These are phyloP conservation scores for Apostasia shenzhenica DNA, from an alignment of 106 monocot genomes.

Conservation along the genomic window DNA sequence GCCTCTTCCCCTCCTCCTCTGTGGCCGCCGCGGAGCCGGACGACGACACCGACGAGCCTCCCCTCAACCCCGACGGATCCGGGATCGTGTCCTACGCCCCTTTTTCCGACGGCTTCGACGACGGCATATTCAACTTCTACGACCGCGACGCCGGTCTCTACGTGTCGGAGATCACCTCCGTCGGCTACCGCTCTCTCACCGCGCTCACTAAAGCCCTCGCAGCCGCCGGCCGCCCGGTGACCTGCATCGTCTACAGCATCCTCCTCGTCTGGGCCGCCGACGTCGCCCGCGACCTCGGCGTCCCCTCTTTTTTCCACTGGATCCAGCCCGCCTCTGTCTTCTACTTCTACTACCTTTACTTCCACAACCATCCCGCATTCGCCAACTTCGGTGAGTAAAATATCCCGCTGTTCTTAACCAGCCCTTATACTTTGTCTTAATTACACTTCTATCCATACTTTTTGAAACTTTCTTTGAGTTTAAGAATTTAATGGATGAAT, in stretches of 20 bases:
- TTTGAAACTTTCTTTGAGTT: too few species aligned
- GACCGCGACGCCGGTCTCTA: not conserved
- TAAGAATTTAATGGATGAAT: too few species aligned
- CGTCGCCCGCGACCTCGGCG: conserved; percentile 32
- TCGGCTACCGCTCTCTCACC: conserved; percentile 16
- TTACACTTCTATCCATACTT: too few species aligned
- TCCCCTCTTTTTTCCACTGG: conserved; percentile 52
- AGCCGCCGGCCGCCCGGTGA: conserved; percentile 26
- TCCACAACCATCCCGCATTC: conserved; percentile 25
- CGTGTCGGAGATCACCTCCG: conserved; percentile 5
- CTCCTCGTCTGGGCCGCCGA: conserved; percentile 41
- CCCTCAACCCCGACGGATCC: conserved; percentile 3
- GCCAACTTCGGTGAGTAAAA: conserved; percentile 5
- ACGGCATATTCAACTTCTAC: not conserved
- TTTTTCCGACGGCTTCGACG: conserved; percentile 58
- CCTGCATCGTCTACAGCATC: conserved; percentile 37
- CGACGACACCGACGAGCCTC: not conserved
- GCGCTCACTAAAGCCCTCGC: conserved; percentile 14
- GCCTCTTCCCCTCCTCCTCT: conserved; percentile 33
- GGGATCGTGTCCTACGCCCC: conserved; percentile 41
- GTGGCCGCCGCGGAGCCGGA: conserved; percentile 1
- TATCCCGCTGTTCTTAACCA: conserved; percentile 14
- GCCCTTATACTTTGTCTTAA: not conserved
- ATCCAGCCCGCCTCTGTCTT: conserved; percentile 64
- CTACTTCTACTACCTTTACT: conserved; percentile 53